Evolutionary conservation across 768 basidiomycete genomes (phyloP).

Genomic region (Calocybe gangraenosa): DNA sequence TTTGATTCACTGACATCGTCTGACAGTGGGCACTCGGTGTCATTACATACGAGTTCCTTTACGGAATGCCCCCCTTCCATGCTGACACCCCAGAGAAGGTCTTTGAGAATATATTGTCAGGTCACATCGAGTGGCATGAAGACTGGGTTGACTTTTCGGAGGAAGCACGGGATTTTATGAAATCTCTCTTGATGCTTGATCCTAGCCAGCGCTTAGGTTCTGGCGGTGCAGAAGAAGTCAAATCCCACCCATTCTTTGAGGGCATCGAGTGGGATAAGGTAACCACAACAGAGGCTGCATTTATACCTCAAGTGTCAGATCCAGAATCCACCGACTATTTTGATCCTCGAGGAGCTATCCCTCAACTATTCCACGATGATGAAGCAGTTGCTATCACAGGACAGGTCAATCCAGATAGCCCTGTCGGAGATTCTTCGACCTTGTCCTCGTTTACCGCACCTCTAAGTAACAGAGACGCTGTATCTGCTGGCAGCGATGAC

Average conservation of each 20-base stretch:
- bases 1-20: constrained; percentile 11
- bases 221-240: constrained; percentile 89
- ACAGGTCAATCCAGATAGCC: constrained; percentile 44
- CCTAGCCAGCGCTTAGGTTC: constrained; percentile 77
- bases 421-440: constrained; percentile 33
- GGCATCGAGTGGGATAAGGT: constrained; percentile 94
- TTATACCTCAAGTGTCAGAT: constrained; percentile 92
- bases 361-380: constrained; percentile 90
- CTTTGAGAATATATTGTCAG: constrained; percentile 96
- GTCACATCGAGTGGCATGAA: constrained; percentile 94
- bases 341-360: constrained; percentile 90
- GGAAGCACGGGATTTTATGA: constrained; percentile 89
- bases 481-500: constrained; percentile 73
- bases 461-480: constrained; percentile 31
- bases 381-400: constrained; percentile 58
- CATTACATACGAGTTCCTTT: constrained; percentile 97
- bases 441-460: constrained; percentile 42
- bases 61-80: constrained; percentile 96
- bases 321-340: constrained; percentile 99
- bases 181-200: constrained; percentile 77
- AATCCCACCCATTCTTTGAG: constrained; percentile 84
- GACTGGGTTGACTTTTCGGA: constrained; percentile 84
- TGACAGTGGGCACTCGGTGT: constrained; percentile 95
- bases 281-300: constrained; percentile 83
- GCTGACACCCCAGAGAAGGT: constrained; percentile 96